Conservation (phyloP, 2,329 filamentous ascomycete species). For the Cryphonectria nitschkei region DNA sequence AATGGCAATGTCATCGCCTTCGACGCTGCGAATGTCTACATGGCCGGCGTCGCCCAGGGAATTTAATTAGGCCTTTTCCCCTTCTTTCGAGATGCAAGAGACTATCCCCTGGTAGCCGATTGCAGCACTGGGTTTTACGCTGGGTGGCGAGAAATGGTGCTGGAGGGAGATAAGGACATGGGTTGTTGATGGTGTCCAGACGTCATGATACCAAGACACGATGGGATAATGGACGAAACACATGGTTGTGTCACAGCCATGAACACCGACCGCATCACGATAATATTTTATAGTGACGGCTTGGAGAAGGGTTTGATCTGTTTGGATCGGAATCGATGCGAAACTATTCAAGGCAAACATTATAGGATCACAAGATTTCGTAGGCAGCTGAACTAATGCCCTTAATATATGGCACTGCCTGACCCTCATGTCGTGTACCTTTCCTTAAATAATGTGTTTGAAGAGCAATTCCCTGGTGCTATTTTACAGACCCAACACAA, state of each 20-base stretch:
- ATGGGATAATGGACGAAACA: not conserved
- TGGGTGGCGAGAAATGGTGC: not conserved
- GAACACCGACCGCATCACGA: not conserved
- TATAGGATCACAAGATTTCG: not conserved
- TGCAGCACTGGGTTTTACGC: not conserved
- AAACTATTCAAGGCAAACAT: not conserved
- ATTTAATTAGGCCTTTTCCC: slow-evolving; percentile 35
- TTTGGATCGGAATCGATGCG: not conserved
- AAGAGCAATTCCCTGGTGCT: not conserved
- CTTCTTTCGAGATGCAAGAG: not conserved
- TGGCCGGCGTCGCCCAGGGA: slow-evolving; percentile 43
- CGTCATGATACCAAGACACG: not conserved
- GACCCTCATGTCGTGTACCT: not conserved
- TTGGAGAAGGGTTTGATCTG: no score
- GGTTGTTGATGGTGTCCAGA: not conserved
- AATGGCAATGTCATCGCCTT: slow-evolving; percentile 52
- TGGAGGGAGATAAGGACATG: not conserved
- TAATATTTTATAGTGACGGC: not conserved
- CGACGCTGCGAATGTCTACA: slow-evolving; percentile 47
- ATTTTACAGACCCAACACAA: not conserved
- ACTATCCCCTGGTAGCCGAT: not conserved
- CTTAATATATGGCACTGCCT: not conserved
- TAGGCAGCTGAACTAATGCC: not conserved
- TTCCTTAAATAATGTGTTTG: not conserved
- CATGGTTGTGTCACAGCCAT: not conserved